Percentiles rank a stretch among this genome's conserved stretches.
Evolutionary conservation across 805 yeast genomes (phyloP).

Genomic region (Cyberlindnera maritima): DNA sequence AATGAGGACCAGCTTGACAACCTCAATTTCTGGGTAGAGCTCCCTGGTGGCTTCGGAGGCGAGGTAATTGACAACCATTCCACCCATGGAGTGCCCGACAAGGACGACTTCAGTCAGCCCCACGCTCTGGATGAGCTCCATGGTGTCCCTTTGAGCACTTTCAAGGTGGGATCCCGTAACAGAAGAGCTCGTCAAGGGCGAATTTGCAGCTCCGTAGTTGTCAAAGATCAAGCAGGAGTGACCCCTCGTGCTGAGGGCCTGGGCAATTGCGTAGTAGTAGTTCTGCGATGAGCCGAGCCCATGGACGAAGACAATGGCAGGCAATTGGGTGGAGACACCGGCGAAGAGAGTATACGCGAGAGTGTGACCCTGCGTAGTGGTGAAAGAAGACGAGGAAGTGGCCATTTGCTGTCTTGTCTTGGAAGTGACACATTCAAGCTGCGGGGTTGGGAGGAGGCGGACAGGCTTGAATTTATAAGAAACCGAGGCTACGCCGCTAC

Average conservation of each 20-base stretch:
- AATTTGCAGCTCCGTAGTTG: slow-evolving; percentile 6
- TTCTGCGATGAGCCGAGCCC: slow-evolving; percentile 13
- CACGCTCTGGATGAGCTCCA: slow-evolving; percentile 2
- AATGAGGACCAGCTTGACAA: not conserved
- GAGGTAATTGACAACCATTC: slow-evolving; percentile 5
- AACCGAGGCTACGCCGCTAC: too few species aligned
- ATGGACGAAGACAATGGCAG: slow-evolving; percentile 5
- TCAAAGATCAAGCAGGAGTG: slow-evolving; percentile 7
- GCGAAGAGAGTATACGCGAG: slow-evolving; percentile 1
- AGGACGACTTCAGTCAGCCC: not conserved
- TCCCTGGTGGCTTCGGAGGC: not conserved
- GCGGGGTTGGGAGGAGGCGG: too few species aligned
- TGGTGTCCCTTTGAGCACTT: not conserved
- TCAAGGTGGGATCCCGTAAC: not conserved
- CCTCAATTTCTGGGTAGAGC: not conserved
- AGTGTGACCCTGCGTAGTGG: slow-evolving; percentile 1
- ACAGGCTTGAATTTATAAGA: too few species aligned
- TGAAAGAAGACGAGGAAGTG: not conserved
- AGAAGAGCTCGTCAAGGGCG: not conserved
- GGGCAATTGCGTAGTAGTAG: slow-evolving; percentile 8
- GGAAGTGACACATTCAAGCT: too few species aligned
- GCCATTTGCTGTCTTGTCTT: too few species aligned
- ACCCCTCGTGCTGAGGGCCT: not conserved
- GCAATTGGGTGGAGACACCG: not conserved
- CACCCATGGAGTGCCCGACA: slow-evolving; percentile 12